Percentiles rank a stretch among this genome's conserved stretches.
Conservation (phyloP, 1,139 yeast species). For the Saccharomyces hybrid region DNA sequence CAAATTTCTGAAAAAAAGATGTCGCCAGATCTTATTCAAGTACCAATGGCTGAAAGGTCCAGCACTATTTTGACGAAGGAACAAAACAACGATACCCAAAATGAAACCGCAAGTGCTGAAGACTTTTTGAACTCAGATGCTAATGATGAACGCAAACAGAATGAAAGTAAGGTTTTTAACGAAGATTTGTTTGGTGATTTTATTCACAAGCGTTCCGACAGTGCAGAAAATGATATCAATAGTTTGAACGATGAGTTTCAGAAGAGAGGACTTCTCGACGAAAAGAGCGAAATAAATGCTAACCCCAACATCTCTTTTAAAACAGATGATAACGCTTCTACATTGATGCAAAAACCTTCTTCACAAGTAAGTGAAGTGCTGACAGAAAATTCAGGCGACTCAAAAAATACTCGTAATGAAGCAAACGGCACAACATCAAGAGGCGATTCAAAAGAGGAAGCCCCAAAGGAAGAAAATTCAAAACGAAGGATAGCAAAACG, state of each 20-base stretch:
- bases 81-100: neutral
- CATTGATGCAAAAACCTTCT: neutral
- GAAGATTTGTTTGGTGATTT: slow-evolving; percentile 27
- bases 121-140: neutral
- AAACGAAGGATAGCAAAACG: neutral
- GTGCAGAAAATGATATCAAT: neutral
- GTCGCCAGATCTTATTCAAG: neutral
- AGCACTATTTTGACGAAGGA: too few species aligned
- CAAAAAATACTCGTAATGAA: neutral
- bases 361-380: neutral
- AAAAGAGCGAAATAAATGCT: neutral
- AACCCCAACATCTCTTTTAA: neutral
- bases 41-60: neutral
- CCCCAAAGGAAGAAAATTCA: neutral
- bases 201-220: slow-evolving; percentile 3
- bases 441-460: neutral
- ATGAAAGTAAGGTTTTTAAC: slow-evolving; percentile 19
- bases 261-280: neutral
- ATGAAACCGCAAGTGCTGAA: neutral
- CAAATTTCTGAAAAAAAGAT: neutral
- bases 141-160: neutral
- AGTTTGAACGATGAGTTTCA: neutral
- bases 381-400: neutral
- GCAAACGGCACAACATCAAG: neutral
- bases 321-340: neutral